Evolutionary conservation across 2,329 filamentous ascomycete genomes (phyloP).

Genomic region (Lecanicillium sp.): DNA sequence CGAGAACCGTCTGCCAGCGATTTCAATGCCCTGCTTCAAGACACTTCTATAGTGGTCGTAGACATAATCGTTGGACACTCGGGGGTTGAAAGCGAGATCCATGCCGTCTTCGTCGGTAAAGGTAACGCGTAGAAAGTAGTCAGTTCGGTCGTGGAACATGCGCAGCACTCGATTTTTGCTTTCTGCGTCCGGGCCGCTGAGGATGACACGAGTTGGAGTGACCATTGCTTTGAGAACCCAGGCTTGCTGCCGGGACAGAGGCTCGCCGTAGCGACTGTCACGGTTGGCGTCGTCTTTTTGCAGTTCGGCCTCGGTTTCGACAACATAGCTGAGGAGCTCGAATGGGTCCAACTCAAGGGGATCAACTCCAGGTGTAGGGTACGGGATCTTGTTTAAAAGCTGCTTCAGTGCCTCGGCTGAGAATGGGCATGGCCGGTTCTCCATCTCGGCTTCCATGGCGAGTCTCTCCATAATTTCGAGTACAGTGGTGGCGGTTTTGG

Average conservation of each 20-base stretch:
- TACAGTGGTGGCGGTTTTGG: slow-evolving; percentile 42
- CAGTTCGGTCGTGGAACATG: slow-evolving; percentile 52
- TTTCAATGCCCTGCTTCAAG: slow-evolving; percentile 51
- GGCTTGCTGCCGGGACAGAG: slow-evolving; percentile 34
- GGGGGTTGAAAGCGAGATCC: slow-evolving; percentile 52
- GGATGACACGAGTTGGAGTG: slow-evolving; percentile 52
- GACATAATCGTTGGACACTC: slow-evolving; percentile 40
- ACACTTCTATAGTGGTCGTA: slow-evolving; percentile 55
- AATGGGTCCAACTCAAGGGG: slow-evolving; percentile 34
- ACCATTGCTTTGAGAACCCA: slow-evolving; percentile 51
- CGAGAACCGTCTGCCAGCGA: slow-evolving; percentile 56
- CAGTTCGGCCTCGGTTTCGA: slow-evolving; percentile 35
- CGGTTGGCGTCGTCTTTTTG: slow-evolving; percentile 21
- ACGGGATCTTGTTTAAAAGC: slow-evolving; percentile 47
- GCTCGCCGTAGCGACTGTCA: slow-evolving; percentile 21
- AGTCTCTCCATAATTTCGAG: slow-evolving; percentile 36
- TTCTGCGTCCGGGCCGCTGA: slow-evolving; percentile 59
- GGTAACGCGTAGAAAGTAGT: slow-evolving; percentile 63
- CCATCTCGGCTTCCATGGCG: slow-evolving; percentile 21
- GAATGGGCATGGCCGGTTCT: slow-evolving; percentile 29
- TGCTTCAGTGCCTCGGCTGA: slow-evolving; percentile 48
- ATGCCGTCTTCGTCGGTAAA: slow-evolving; percentile 71
- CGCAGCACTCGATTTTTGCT: slow-evolving; percentile 65
- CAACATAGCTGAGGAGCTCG: slow-evolving; percentile 34
- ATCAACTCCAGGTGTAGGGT: slow-evolving; percentile 45